These are phyloP conservation scores for Coemansia sp. DNA, from an alignment of 371 early-diverging fungal genomes.

Conservation along the genomic window DNA sequence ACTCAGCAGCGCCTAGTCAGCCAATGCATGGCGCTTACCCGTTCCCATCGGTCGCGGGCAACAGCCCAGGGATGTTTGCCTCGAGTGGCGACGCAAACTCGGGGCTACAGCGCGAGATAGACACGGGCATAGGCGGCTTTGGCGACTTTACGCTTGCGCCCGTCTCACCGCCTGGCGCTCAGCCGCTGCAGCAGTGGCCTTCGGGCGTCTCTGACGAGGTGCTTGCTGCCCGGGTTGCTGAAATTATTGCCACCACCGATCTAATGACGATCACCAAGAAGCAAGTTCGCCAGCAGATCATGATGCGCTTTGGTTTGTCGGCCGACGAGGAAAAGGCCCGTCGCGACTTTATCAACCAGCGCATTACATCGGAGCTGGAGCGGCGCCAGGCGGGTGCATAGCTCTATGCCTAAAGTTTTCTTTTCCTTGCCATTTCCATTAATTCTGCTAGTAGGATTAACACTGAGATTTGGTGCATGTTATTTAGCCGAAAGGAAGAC, in stretches of 20 bases:
- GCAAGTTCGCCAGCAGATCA: conserved; percentile 68
- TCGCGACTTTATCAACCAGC: conserved; percentile 45
- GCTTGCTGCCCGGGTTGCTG: conserved; percentile 57
- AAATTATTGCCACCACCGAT: conserved; percentile 52
- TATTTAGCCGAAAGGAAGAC: neutral
- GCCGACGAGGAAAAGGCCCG: conserved; percentile 44
- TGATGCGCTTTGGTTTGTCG: conserved; percentile 58
- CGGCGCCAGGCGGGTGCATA: conserved; percentile 18
- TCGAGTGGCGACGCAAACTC: conserved; percentile 4
- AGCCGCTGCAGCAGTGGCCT: conserved; percentile 30
- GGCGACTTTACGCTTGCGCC: conserved; percentile 22
- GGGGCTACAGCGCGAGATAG: neutral
- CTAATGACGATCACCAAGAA: conserved; percentile 81
- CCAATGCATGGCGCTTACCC: conserved; percentile 1
- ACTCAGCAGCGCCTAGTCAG: neutral
- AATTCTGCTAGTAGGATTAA: neutral
- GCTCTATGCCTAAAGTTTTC: neutral
- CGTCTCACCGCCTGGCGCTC: conserved; percentile 14
- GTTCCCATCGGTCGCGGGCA: neutral
- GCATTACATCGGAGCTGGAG: conserved; percentile 40
- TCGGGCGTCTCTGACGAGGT: conserved; percentile 60
- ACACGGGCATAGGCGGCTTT: conserved; percentile 6
- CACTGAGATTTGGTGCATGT: neutral
- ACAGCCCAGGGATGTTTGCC: conserved; percentile 5
- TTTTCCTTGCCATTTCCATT: neutral